These are phyloP conservation scores for Beta macrorhiza DNA, from an alignment of 179 eudicot species.

Conservation along the genomic window DNA sequence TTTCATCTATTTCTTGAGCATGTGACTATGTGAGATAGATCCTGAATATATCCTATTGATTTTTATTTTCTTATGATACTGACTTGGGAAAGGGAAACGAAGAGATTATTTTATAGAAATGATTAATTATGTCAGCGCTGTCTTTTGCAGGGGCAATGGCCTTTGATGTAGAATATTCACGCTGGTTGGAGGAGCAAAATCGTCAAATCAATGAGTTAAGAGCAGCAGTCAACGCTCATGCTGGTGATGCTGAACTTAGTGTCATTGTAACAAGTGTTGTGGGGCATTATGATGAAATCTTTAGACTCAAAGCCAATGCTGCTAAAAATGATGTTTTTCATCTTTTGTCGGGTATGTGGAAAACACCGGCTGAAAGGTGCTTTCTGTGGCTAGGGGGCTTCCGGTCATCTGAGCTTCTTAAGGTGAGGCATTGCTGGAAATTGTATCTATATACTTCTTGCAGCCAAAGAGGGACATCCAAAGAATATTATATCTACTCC, in stretches of 20 bases:
- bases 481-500: neutral
- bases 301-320: conserved; percentile 82
- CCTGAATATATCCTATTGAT: neutral
- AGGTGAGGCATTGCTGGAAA: conserved; percentile 44
- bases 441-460: conserved; percentile 4
- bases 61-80: neutral
- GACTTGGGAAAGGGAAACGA: neutral
- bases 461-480: neutral
- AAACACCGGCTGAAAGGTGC: conserved; percentile 95
- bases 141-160: conserved; percentile 76
- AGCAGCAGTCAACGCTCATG: conserved; percentile 91
- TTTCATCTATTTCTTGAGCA: neutral
- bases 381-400: conserved; percentile 97
- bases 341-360: conserved; percentile 97
- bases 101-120: neutral
- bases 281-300: conserved; percentile 87
- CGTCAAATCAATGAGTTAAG: conserved; percentile 77
- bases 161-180: conserved; percentile 86
- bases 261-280: conserved; percentile 74
- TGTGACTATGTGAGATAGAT: neutral
- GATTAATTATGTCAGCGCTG: conserved; percentile 12
- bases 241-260: conserved; percentile 93
- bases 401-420: conserved; percentile 91
- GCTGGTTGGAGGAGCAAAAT: conserved; percentile 95
- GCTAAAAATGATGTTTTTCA: conserved; percentile 93